These are phyloP conservation scores for Kodamaea nitidulidarum DNA, from an alignment of 805 yeast genomes.

Conservation along the genomic window DNA sequence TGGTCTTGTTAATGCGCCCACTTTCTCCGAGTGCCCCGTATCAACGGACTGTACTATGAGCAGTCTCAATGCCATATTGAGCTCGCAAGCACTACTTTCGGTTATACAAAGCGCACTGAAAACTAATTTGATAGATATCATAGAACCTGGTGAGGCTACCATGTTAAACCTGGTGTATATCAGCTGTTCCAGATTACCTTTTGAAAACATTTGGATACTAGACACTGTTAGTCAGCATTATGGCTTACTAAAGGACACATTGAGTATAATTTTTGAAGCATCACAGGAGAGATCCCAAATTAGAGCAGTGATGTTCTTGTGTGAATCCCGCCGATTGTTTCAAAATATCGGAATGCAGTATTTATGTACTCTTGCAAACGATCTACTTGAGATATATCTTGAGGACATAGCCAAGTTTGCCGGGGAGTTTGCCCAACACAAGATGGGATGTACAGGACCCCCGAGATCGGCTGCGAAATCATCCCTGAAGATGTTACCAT, in stretches of 20 bases:
- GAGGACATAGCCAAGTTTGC: background rate
- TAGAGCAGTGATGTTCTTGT: background rate
- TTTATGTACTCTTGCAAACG: background rate
- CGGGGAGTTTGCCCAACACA: background rate
- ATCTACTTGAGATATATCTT: background rate
- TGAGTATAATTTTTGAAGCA: background rate
- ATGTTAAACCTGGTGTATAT: background rate
- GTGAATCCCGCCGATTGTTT: background rate
- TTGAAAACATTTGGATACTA: background rate
- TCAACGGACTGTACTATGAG: too few relatives aligned
- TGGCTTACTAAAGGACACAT: background rate
- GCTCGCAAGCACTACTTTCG: background rate
- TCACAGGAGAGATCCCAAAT: background rate
- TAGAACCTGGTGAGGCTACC: background rate
- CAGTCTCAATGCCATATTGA: background rate
- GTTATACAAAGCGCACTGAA: background rate
- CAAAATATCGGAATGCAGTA: background rate
- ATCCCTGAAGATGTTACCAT: too few relatives aligned
- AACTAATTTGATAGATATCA: background rate
- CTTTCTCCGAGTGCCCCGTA: too few relatives aligned
- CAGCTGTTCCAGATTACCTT: background rate
- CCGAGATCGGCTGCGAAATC: background rate
- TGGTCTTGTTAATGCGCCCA: too few relatives aligned
- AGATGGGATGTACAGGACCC: background rate
- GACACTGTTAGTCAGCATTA: background rate